These are phyloP conservation scores for Xylaria bambusicola DNA, from an alignment of 495 filamentous ascomycete species.

Conservation along the genomic window DNA sequence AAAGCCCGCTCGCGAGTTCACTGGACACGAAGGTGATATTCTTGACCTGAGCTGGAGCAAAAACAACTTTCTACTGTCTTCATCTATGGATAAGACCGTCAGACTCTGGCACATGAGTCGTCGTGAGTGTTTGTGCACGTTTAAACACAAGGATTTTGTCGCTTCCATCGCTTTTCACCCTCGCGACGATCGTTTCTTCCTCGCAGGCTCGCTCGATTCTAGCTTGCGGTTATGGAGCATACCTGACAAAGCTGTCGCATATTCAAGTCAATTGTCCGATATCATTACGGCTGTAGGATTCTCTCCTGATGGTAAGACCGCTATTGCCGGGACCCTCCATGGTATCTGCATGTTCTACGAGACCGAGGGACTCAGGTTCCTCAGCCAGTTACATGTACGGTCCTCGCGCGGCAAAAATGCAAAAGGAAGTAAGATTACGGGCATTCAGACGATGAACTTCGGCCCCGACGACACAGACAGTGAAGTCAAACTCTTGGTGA, in stretches of 20 bases:
- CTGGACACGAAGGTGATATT: conserved; percentile 83
- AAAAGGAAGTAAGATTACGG: conserved; percentile 96
- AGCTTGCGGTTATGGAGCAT: conserved; percentile 95
- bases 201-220: conserved; percentile 92
- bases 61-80: conserved; percentile 96
- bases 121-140: conserved; percentile 86
- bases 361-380: conserved; percentile 84
- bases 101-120: conserved; percentile 90
- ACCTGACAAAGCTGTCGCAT: conserved; percentile 92
- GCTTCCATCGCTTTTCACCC: conserved; percentile 95
- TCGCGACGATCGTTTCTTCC: conserved; percentile 91
- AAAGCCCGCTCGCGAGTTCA: conserved; percentile 75
- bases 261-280: conserved; percentile 77
- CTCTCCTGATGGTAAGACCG: conserved; percentile 85
- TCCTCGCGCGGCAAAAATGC: conserved; percentile 90
- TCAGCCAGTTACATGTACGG: conserved; percentile 83
- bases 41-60: conserved; percentile 97
- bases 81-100: conserved; percentile 98
- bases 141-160: conserved; percentile 96
- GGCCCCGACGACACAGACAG: conserved; percentile 59
- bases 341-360: conserved; percentile 92
- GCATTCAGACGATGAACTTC: conserved; percentile 74
- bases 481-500: conserved; percentile 84
- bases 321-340: conserved; percentile 85
- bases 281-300: conserved; percentile 94